phyloP scores from a whole-genome alignment of 2,329 filamentous ascomycete genomes.

The Pseudogymnoascus sp. region DNA sequence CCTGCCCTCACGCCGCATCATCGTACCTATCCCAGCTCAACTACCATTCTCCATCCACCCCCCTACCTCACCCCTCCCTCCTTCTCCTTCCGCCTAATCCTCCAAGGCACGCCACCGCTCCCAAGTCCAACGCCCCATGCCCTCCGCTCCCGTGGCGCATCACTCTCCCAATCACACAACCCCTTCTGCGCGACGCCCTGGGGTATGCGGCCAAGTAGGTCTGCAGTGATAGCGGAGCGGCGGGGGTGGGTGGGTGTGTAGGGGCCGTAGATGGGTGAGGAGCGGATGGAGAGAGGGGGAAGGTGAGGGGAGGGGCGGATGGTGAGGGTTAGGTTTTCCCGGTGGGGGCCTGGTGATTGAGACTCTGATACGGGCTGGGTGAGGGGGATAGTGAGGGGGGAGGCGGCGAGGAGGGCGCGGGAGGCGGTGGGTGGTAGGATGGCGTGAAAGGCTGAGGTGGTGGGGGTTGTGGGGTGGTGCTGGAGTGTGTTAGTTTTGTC shows the following conservation, averaged over 20 bases:
- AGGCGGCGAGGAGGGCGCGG: constrained; percentile 17
- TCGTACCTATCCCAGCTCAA: neutral
- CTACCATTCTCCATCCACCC: neutral
- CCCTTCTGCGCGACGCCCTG: constrained; percentile 13
- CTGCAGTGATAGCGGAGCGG: constrained; percentile 18
- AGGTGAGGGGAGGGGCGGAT: neutral
- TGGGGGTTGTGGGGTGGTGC: constrained; percentile 1
- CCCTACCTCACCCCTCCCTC: constrained; percentile 4
- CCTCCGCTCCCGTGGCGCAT: constrained; percentile 9
- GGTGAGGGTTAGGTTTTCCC: neutral
- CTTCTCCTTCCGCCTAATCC: constrained; percentile 12
- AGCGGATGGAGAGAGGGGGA: neutral
- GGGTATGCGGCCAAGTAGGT: constrained; percentile 17
- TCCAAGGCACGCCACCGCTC: constrained; percentile 11
- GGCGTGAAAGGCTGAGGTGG: constrained; percentile 6
- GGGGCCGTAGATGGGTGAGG: constrained; percentile 21
- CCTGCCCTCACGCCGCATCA: neutral
- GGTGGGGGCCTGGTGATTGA: neutral
- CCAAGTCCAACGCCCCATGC: constrained; percentile 9
- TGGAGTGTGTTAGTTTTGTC: neutral
- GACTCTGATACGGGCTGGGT: neutral
- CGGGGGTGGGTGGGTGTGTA: constrained; percentile 18
- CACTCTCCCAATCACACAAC: constrained; percentile 26
- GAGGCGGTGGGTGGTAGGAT: constrained; percentile 17
- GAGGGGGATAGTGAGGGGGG: constrained; percentile 14